Percentiles rank a stretch among this genome's conserved stretches.
Evolutionary conservation across 2,329 filamentous ascomycete genomes (phyloP).

Genomic region (Arthrobotrys conoides): DNA sequence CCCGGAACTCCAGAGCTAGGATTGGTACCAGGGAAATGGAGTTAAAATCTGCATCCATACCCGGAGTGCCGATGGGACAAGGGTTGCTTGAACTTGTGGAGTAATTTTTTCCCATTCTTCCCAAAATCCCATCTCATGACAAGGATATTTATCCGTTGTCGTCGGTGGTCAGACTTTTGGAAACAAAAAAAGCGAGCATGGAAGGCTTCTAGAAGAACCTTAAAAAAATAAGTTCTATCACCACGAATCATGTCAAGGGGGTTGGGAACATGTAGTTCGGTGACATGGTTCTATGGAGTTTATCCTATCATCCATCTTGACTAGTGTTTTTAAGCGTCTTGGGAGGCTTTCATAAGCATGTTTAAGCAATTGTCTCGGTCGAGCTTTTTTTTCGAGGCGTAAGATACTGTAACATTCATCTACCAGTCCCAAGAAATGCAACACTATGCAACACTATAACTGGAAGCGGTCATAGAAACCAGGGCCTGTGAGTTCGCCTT

Average conservation of each 20-base stretch:
- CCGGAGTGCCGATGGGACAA: background rate
- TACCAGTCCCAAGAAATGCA: background rate
- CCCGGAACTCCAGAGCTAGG: constrained; percentile 39
- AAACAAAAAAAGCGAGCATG: background rate
- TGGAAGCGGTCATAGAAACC: background rate
- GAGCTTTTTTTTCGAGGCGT: background rate
- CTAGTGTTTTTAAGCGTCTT: constrained; percentile 19
- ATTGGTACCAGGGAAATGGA: constrained; percentile 40
- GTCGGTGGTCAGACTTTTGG: constrained; percentile 24
- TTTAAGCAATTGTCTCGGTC: constrained; percentile 11
- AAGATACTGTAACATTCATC: constrained; percentile 11
- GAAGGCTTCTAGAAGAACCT: constrained; percentile 53
- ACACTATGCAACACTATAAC: constrained; percentile 3
- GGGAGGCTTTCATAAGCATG: background rate
- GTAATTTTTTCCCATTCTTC: background rate
- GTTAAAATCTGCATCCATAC: constrained; percentile 6
- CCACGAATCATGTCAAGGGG: constrained; percentile 22
- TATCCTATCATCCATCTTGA: constrained; percentile 15
- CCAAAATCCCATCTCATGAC: background rate
- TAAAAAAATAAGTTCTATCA: constrained; percentile 4
- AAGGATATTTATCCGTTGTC: constrained; percentile 59
- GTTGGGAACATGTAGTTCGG: background rate
- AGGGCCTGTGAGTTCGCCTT: background rate
- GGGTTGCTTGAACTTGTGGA: constrained; percentile 10
- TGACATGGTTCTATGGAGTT: background rate